Percentiles rank a stretch among this genome's conserved stretches.
Evolutionary conservation across 2,329 filamentous ascomycete species (phyloP).

Genomic region (Phyllosticta ampelicida): DNA sequence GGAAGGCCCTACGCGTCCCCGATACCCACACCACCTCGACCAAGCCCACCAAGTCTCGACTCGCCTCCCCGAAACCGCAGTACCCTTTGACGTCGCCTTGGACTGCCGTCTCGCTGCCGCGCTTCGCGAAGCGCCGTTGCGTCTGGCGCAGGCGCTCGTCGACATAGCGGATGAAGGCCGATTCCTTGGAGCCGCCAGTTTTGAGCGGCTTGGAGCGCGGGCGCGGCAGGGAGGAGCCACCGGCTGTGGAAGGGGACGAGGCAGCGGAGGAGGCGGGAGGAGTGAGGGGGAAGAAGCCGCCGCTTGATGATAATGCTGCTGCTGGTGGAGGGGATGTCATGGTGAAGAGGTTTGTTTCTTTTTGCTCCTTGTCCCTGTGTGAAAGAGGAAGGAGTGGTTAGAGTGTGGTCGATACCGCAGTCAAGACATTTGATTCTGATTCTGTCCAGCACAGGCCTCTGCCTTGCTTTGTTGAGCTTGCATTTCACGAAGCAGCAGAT

Average conservation of each 20-base stretch:
- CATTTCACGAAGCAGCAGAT: no score
- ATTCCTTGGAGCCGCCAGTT: constrained; percentile 48
- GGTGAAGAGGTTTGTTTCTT: background rate
- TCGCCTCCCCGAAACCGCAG: constrained; percentile 56
- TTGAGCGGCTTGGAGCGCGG: constrained; percentile 43
- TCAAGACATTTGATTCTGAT: no score
- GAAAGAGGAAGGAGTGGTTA: background rate
- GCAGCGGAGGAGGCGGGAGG: constrained; percentile 38
- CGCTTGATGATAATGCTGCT: background rate
- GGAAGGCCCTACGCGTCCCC: constrained; percentile 76
- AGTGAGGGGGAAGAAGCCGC: constrained; percentile 7
- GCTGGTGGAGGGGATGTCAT: background rate
- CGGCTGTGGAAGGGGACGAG: constrained; percentile 27
- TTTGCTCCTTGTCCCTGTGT: background rate
- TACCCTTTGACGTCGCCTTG: constrained; percentile 39
- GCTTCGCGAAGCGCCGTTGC: constrained; percentile 43
- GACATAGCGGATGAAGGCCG: constrained; percentile 45
- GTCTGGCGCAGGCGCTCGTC: constrained; percentile 43
- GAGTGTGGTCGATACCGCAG: no score
- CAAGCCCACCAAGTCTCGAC: constrained; percentile 60
- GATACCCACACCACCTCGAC: constrained; percentile 78
- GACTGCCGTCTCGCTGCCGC: constrained; percentile 17
- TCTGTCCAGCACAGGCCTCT: no score
- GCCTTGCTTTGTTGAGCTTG: no score
- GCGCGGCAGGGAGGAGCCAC: constrained; percentile 39